Conservation (phyloP, 192 early-diverging fungal species). For the Entomortierella parvispora region DNA sequence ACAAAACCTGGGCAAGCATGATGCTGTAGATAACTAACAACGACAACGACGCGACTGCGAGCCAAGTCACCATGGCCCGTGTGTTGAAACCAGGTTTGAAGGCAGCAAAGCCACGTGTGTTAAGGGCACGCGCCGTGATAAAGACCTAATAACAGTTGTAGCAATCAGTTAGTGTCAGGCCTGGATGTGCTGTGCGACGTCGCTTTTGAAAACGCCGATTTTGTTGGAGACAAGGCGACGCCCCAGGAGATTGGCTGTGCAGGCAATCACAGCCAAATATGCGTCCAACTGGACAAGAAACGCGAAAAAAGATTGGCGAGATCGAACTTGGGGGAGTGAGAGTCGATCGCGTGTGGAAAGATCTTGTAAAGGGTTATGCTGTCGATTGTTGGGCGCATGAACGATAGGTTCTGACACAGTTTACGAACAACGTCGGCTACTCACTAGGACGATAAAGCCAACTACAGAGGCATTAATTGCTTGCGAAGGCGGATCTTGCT, state of each 20-base stretch:
- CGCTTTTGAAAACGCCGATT: too few relatives aligned
- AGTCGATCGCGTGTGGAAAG: not conserved
- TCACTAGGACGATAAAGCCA: conserved; percentile 44
- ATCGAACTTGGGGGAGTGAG: conserved; percentile 10
- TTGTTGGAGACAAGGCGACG: too few relatives aligned
- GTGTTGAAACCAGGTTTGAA: conserved; percentile 47
- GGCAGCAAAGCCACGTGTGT: conserved; percentile 44
- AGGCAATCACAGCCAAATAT: too few relatives aligned
- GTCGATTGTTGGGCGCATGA: too few relatives aligned
- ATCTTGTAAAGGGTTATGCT: not conserved
- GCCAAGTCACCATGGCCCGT: conserved; percentile 44
- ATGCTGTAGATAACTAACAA: conserved; percentile 33
- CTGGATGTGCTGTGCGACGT: not conserved
- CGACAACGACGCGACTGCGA: conserved; percentile 23
- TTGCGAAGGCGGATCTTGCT: conserved; percentile 36
- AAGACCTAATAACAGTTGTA: conserved; percentile 22
- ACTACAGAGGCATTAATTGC: conserved; percentile 30
- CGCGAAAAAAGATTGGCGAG: not conserved
- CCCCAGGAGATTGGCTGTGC: too few relatives aligned
- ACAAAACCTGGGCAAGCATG: conserved; percentile 24
- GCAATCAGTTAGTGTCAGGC: not conserved
- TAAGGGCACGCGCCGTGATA: conserved; percentile 36
- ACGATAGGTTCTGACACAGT: too few relatives aligned
- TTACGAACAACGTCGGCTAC: conserved; percentile 2
- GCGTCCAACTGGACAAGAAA: not conserved